Percentiles rank a stretch among this genome's conserved stretches.
Evolutionary conservation across 2,329 filamentous ascomycete genomes (phyloP).

Genomic region (Fusarium sp.): DNA sequence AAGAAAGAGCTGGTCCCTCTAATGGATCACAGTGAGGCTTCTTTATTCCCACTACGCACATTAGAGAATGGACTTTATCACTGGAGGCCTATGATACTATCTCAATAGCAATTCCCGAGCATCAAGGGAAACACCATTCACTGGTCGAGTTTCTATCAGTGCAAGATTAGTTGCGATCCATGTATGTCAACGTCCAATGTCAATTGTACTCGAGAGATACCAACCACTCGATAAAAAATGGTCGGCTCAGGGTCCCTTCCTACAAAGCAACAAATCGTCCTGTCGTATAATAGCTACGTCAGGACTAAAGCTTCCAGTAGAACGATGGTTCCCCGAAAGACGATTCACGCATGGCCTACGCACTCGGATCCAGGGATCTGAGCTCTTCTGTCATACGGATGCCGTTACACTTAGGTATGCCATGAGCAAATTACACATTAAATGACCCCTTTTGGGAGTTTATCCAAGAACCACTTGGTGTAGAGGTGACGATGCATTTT

Average conservation of each 20-base stretch:
- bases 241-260: not conserved
- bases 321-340: not conserved
- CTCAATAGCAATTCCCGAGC: not conserved
- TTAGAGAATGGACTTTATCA: not conserved
- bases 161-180: not conserved
- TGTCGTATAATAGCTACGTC: not conserved
- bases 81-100: accelerated
- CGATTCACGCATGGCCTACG: too few species aligned
- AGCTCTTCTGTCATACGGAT: too few species aligned
- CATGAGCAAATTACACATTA: too few species aligned
- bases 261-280: not conserved
- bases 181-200: accelerated
- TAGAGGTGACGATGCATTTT: not conserved
- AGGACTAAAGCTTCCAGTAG: accelerated
- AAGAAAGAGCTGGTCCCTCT: too few species aligned
- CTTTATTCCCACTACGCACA: too few species aligned
- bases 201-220: not conserved
- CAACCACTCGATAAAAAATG: not conserved
- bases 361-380: too few species aligned
- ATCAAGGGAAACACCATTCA: accelerated
- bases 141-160: not conserved
- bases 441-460: too few species aligned
- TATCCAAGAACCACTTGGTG: not conserved
- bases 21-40: too few species aligned
- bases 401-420: too few species aligned